phyloP scores from a whole-genome alignment of 2,329 filamentous ascomycete genomes.

The Chaetomiaceae sp. region DNA sequence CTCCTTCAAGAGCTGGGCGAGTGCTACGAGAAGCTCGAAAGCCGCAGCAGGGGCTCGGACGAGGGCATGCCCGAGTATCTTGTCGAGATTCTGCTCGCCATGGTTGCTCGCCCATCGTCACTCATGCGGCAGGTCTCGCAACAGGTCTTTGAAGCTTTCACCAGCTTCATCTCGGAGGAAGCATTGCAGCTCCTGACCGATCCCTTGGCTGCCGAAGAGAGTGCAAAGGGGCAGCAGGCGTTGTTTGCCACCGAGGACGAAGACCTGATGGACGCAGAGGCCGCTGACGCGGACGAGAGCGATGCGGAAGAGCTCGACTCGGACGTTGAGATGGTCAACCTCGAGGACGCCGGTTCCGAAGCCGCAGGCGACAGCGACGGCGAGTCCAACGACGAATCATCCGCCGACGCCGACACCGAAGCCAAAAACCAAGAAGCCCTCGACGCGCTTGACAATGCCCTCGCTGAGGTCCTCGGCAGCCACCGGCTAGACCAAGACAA shows the following conservation, averaged over 20 bases:
- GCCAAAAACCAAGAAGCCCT: conserved; percentile 39
- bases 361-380: conserved; percentile 36
- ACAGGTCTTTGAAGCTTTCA: conserved; percentile 81
- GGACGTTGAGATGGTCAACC: conserved; percentile 39
- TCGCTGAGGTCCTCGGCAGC: conserved; percentile 72
- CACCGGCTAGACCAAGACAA: conserved; percentile 56
- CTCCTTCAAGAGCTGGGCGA: conserved; percentile 76
- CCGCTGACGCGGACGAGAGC: conserved; percentile 36
- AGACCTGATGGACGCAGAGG: conserved; percentile 48
- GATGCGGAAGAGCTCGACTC: conserved; percentile 37
- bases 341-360: conserved; percentile 36
- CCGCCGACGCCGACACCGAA: conserved; percentile 36
- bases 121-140: conserved; percentile 81
- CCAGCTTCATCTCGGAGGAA: conserved; percentile 63
- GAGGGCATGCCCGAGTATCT: conserved; percentile 61
- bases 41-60: conserved; percentile 48
- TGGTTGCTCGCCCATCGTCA: conserved; percentile 77
- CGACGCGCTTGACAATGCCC: conserved; percentile 60
- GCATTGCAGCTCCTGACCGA: conserved; percentile 62
- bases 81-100: conserved; percentile 83
- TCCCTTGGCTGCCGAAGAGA: conserved; percentile 74
- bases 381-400: conserved; percentile 30
- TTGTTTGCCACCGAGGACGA: conserved; percentile 69
- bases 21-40: conserved; percentile 62
- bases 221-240: conserved; percentile 72